Evolutionary conservation across 352 stramenopile species (phyloP).

Genomic region (Globisporangium emineosum): DNA sequence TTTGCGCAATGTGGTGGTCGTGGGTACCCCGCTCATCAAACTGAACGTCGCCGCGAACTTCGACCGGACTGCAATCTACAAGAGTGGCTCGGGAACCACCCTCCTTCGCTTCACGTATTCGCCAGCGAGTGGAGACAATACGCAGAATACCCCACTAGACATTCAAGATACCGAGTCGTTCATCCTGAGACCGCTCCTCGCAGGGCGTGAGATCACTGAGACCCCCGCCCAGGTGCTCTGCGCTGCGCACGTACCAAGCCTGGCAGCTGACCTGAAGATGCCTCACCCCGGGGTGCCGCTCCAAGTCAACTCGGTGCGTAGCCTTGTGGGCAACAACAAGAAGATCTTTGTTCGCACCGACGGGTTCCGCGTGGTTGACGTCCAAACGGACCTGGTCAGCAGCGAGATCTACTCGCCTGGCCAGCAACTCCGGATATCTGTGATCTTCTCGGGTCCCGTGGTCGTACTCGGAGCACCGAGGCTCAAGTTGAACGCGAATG

Average conservation of each 20-base stretch:
- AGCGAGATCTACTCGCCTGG: slow-evolving; percentile 56
- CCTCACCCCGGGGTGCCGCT: slow-evolving; percentile 41
- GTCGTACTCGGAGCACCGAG: slow-evolving; percentile 49
- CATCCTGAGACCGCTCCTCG: slow-evolving; percentile 35
- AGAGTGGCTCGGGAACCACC: slow-evolving; percentile 38
- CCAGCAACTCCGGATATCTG: slow-evolving; percentile 44
- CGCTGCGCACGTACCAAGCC: slow-evolving; percentile 26
- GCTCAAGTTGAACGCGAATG: slow-evolving; percentile 50
- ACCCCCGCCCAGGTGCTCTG: slow-evolving; percentile 38
- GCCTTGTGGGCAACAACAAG: slow-evolving; percentile 53
- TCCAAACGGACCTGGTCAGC: slow-evolving; percentile 35
- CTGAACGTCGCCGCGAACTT: slow-evolving; percentile 45
- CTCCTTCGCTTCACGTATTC: slow-evolving; percentile 56
- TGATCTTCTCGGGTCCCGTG: slow-evolving; percentile 45
- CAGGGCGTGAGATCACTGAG: slow-evolving; percentile 25
- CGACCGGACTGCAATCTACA: slow-evolving; percentile 44
- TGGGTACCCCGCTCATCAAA: slow-evolving; percentile 36
- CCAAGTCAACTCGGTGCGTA: slow-evolving; percentile 44
- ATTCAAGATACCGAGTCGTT: slow-evolving; percentile 38
- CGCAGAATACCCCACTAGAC: slow-evolving; percentile 39
- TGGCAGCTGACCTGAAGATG: slow-evolving; percentile 42
- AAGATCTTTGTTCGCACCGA: slow-evolving; percentile 70
- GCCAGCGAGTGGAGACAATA: slow-evolving; percentile 38
- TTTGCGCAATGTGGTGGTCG: slow-evolving; percentile 45
- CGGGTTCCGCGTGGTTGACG: slow-evolving; percentile 33